Percentiles rank a stretch among this genome's conserved stretches.
Conservation (phyloP, 108 stramenopile species). For the Skeletonema grethae region DNA sequence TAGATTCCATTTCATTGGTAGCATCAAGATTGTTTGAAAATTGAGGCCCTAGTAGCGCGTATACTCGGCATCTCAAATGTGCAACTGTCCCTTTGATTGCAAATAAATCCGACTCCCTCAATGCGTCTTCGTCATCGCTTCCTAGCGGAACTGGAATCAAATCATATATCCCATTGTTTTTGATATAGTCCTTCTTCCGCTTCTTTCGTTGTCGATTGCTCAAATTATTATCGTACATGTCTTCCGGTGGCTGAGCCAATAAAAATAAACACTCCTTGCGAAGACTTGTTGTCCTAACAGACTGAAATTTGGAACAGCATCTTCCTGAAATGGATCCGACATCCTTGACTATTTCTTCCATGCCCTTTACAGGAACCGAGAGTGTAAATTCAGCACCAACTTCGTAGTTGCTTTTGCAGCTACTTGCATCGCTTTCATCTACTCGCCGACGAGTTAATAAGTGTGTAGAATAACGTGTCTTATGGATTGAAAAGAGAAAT, state of each 20-base stretch:
- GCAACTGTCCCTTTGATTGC: slow-evolving; percentile 65
- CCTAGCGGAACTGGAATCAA: slow-evolving; percentile 41
- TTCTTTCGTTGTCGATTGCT: slow-evolving; percentile 47
- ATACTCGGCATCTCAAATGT: slow-evolving; percentile 50
- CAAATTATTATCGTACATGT: slow-evolving; percentile 3
- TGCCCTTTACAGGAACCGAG: slow-evolving; percentile 57
- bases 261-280: too few relatives aligned
- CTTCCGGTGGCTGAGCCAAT: not conserved
- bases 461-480: slow-evolving; percentile 54
- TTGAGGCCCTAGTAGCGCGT: slow-evolving; percentile 23
- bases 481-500: slow-evolving; percentile 68
- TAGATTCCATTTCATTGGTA: slow-evolving; percentile 3
- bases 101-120: slow-evolving; percentile 24
- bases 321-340: slow-evolving; percentile 60
- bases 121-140: not conserved
- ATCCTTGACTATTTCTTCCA: slow-evolving; percentile 58
- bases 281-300: not conserved
- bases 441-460: slow-evolving; percentile 14
- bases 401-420: not conserved
- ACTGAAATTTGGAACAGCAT: slow-evolving; percentile 51
- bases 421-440: not conserved
- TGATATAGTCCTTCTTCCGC: slow-evolving; percentile 21
- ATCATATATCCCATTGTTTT: slow-evolving; percentile 44
- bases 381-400: slow-evolving; percentile 51
- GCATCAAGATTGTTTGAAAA: slow-evolving; percentile 4